Percentiles rank a stretch among this genome's conserved stretches.
Conservation (phyloP, 768 basidiomycete genomes). For the Trametes coccinea region DNA sequence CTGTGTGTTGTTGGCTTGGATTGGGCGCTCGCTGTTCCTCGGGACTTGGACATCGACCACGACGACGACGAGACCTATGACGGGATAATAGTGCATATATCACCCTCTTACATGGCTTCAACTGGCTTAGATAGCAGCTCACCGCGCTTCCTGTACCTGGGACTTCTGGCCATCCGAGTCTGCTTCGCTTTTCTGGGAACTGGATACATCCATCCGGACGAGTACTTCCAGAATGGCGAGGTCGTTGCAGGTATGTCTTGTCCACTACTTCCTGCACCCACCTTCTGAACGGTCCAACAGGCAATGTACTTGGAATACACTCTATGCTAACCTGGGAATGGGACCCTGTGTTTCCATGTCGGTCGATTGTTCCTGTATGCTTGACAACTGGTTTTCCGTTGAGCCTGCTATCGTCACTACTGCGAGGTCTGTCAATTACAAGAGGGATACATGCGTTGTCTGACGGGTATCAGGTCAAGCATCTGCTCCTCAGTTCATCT, state of each 20-base stretch:
- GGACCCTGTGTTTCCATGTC: conserved; percentile 35
- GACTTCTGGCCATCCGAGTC: conserved; percentile 20
- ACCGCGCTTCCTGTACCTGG: conserved; percentile 16
- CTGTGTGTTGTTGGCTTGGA: no score
- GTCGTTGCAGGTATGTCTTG: conserved; percentile 35
- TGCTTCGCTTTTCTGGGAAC: conserved; percentile 37
- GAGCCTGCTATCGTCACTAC: conserved; percentile 19
- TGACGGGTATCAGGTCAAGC: conserved; percentile 4
- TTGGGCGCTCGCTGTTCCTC: background rate
- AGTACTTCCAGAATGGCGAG: conserved; percentile 44
- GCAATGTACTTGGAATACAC: conserved; percentile 31
- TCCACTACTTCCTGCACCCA: background rate
- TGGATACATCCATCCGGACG: conserved; percentile 45
- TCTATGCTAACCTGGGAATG: conserved; percentile 41
- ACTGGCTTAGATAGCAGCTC: background rate
- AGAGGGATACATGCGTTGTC: background rate
- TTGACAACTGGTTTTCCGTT: conserved; percentile 38
- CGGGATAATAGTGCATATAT: background rate
- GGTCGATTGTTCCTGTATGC: conserved; percentile 37
- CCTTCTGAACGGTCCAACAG: conserved; percentile 20
- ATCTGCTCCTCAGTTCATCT: conserved; percentile 23
- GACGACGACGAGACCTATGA: no score
- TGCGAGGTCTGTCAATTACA: conserved; percentile 27
- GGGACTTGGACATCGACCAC: no score
- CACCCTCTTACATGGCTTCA: background rate